Base-by-base conservation (phyloP, 164 flowering plant species). In the Kalanchoe fedtschenkoi region DNA sequence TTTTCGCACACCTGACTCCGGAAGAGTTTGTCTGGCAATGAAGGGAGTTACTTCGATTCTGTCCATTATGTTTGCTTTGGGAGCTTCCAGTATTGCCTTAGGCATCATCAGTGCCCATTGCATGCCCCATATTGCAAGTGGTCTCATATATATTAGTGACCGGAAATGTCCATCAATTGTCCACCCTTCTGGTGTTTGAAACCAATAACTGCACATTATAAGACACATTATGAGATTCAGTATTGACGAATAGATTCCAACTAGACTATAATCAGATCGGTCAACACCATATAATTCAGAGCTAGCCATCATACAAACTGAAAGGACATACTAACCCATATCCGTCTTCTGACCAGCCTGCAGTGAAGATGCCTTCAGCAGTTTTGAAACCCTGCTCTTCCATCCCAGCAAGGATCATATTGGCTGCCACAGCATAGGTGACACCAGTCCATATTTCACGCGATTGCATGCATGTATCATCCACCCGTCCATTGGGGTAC, bases 371-470 rank as follows among this genome's bases (percentile, higher is more conserved):
- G 34, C 95, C 97, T 71, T 90, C 91, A 17, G 97, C 97, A 10
- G 97, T 77, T 32, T 77, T 74, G 67, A 90, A 88, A 7, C 76
- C 97, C 60, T 90, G 72, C 56, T 88, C 83, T 67, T 86, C 88
- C 93, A 84, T 82, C 30, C 89, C 93, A 34, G 84, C 74, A 67
- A 75, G 82, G 58, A 90, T 84, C 97, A 88, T 88, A 1, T 80
- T 88, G 24, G 97, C 86, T 17, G 97, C 91, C 28, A 80, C 85
- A 21, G 73, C 89, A 65, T 90, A 90, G 30, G 95, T 90, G 42
- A 90, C 97, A 62, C 97, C 95, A 11, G 93, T 75, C 97, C 97
- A 90, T 60, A 90, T 84, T 75, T 90, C 97, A 61, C 95, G 92
- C 22, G 95, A 90, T 68, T 90, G 97, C 97, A 90, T 90, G 71